These are phyloP conservation scores for Periconia macrospinosa DNA, from an alignment of 2,329 filamentous ascomycete species.

Conservation along the genomic window DNA sequence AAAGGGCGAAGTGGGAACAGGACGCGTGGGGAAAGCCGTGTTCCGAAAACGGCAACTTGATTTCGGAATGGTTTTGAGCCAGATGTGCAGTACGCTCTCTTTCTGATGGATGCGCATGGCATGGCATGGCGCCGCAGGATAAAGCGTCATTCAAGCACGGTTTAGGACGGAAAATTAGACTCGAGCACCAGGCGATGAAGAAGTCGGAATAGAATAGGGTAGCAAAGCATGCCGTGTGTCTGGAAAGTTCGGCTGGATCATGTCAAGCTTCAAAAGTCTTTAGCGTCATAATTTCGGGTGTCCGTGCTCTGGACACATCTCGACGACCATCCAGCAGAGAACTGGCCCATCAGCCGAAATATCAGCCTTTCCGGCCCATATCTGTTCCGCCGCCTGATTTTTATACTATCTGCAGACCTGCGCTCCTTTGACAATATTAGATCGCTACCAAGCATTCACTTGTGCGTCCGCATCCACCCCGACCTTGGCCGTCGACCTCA, in stretches of 20 bases:
- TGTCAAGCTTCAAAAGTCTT: background rate
- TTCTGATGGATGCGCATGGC: no score
- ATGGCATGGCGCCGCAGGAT: background rate
- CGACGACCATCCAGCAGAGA: background rate
- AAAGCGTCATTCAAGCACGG: background rate
- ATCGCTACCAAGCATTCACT: no score
- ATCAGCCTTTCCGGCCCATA: background rate
- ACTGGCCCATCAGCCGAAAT: background rate
- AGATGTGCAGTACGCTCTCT: no score
- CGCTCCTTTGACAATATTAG: no score
- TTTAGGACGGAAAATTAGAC: background rate
- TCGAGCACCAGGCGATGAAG: no score
- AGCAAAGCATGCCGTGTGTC: background rate
- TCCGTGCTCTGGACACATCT: background rate
- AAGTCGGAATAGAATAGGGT: no score
- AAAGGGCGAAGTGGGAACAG: background rate
- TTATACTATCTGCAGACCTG: no score
- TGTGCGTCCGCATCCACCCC: no score
- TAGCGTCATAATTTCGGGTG: background rate
- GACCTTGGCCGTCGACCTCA: no score
- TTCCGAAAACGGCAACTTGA: conserved; percentile 11
- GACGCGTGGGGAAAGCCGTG: conserved; percentile 1
- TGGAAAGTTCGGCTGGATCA: background rate
- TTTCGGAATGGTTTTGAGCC: background rate
- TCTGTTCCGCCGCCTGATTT: background rate